Evolutionary conservation across 345 rosid genomes (phyloP).

Genomic region (Melaleuca quinquenervia): DNA sequence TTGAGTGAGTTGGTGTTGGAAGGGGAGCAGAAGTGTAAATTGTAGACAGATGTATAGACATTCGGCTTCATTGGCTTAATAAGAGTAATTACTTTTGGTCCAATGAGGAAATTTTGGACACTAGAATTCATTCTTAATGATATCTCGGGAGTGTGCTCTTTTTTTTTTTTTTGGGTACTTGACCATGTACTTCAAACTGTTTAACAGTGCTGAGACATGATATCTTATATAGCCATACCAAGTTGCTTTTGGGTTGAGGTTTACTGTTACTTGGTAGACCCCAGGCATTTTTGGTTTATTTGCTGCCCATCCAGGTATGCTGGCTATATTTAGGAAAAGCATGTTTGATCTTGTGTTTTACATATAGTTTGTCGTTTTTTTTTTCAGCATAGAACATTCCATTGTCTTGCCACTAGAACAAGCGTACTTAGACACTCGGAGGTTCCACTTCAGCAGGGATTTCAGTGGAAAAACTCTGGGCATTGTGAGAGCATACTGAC

Average conservation of each 20-base stretch:
- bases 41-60: not conserved
- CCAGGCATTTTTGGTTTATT: not conserved
- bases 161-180: not conserved
- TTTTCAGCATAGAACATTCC: not conserved
- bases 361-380: not conserved
- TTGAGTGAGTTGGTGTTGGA: not conserved
- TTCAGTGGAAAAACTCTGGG: not conserved
- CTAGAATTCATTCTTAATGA: not conserved
- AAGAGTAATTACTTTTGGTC: not conserved
- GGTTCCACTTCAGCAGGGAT: not conserved
- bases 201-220: not conserved
- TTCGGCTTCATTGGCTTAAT: not conserved
- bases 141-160: not conserved
- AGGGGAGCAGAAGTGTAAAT: not conserved
- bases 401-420: not conserved
- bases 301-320: not conserved
- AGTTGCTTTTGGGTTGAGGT: not conserved
- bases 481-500: not conserved
- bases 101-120: not conserved
- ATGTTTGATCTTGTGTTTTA: not conserved
- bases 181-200: not conserved
- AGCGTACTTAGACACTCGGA: not conserved
- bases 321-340: not conserved
- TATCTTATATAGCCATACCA: not conserved
- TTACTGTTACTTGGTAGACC: not conserved